These are phyloP conservation scores for Trametes villosa DNA, from an alignment of 768 basidiomycete genomes.

Conservation along the genomic window DNA sequence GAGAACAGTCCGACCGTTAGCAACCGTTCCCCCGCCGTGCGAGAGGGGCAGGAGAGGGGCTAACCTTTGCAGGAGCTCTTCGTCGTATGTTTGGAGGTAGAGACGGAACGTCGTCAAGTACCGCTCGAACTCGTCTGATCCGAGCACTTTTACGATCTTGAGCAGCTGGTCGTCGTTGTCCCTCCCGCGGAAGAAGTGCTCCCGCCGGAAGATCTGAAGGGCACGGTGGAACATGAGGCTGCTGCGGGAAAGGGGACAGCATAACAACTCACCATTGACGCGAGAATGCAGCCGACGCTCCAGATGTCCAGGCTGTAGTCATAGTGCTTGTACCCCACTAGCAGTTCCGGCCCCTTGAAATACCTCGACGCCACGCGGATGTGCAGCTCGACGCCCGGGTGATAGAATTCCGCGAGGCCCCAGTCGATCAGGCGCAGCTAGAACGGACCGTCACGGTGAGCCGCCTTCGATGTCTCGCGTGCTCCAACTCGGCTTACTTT, in stretches of 20 bases:
- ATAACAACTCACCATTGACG: slow-evolving; percentile 75
- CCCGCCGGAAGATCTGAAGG: slow-evolving; percentile 92
- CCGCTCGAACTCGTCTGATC: slow-evolving; percentile 90
- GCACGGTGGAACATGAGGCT: slow-evolving; percentile 5
- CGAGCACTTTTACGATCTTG: slow-evolving; percentile 96
- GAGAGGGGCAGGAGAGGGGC: slow-evolving; percentile 14
- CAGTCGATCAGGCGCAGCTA: slow-evolving; percentile 97
- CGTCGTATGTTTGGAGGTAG: slow-evolving; percentile 89
- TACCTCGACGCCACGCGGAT: slow-evolving; percentile 96
- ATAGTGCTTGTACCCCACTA: slow-evolving; percentile 97
- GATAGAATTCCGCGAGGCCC: slow-evolving; percentile 99
- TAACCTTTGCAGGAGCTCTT: slow-evolving; percentile 86
- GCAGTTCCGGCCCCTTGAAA: slow-evolving; percentile 95
- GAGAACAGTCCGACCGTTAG: not conserved
- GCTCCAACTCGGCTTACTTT: slow-evolving; percentile 55
- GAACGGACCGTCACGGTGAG: not conserved
- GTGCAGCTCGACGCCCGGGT: slow-evolving; percentile 96
- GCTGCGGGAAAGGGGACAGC: not conserved
- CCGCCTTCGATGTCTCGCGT: too few relatives aligned
- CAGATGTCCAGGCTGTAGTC: slow-evolving; percentile 98
- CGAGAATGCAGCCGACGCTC: slow-evolving; percentile 99
- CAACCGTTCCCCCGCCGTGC: too few relatives aligned
- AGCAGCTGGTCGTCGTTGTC: slow-evolving; percentile 98
- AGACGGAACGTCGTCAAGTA: slow-evolving; percentile 95
- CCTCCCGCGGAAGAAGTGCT: slow-evolving; percentile 99